Evolutionary conservation across 257 asterid species (phyloP).

Genomic region (Solanum sparsipilum): DNA sequence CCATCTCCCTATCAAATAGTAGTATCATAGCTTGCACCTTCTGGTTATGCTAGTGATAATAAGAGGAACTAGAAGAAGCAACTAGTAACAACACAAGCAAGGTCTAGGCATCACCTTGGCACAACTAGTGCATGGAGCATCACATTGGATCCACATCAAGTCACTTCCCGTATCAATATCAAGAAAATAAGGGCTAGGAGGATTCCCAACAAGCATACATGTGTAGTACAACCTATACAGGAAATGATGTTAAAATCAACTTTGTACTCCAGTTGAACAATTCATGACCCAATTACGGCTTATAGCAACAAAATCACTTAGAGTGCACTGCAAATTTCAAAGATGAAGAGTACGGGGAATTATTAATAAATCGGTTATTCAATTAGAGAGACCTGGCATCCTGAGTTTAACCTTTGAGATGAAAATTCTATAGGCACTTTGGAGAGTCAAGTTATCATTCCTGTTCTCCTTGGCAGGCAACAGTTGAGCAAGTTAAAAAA

Average conservation of each 20-base stretch:
- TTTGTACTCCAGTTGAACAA: neutral
- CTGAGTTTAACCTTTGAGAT: neutral
- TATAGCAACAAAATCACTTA: neutral
- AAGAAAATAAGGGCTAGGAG: slow-evolving; percentile 72
- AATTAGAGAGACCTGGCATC: neutral
- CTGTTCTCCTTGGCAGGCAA: neutral
- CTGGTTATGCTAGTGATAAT: neutral
- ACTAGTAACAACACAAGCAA: neutral
- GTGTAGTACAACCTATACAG: slow-evolving; percentile 52
- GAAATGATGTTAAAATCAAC: neutral
- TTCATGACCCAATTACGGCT: neutral
- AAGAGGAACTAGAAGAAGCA: neutral
- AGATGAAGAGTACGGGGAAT: neutral
- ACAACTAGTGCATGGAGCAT: slow-evolving; percentile 83
- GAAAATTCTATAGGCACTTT: neutral
- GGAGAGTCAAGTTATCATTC: neutral
- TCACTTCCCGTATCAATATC: slow-evolving; percentile 81
- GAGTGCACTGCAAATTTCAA: neutral
- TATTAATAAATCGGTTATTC: neutral
- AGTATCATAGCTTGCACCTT: neutral
- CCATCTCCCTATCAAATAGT: neutral
- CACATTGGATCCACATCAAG: slow-evolving; percentile 81
- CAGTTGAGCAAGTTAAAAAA: neutral
- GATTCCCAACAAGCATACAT: slow-evolving; percentile 49
- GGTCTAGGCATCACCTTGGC: slow-evolving; percentile 36